These are phyloP conservation scores for Pseudocercospora fuligena DNA, from an alignment of 2,329 filamentous ascomycete genomes.

Conservation along the genomic window DNA sequence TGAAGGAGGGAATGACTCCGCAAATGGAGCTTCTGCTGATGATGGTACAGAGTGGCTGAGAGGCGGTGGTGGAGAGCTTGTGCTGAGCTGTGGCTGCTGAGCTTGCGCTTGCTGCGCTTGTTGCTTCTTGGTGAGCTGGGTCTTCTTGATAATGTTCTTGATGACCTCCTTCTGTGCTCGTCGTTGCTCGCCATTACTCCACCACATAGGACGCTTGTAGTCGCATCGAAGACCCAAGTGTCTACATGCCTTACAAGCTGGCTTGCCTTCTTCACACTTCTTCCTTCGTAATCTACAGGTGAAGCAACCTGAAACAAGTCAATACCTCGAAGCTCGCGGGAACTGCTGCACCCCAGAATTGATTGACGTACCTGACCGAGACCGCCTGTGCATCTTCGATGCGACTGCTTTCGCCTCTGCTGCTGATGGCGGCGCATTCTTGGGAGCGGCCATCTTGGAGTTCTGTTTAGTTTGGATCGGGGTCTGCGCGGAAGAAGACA, in stretches of 20 bases:
- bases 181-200: constrained; percentile 89
- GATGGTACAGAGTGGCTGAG: constrained; percentile 71
- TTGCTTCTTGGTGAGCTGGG: constrained; percentile 89
- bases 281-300: constrained; percentile 70
- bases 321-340: constrained; percentile 33
- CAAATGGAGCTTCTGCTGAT: constrained; percentile 72
- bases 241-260: constrained; percentile 66
- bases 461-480: constrained; percentile 44
- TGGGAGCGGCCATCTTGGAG: constrained; percentile 56
- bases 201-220: constrained; percentile 97
- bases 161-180: constrained; percentile 89
- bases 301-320: constrained; percentile 63
- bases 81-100: constrained; percentile 50
- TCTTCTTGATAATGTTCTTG: constrained; percentile 97
- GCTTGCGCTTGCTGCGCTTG: constrained; percentile 47
- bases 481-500: constrained; percentile 52
- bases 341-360: constrained; percentile 43
- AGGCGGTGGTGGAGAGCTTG: constrained; percentile 72
- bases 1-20: constrained; percentile 73
- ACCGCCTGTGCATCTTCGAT: constrained; percentile 89
- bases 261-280: constrained; percentile 71
- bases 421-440: constrained; percentile 47
- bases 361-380: constrained; percentile 79
- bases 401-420: constrained; percentile 64
- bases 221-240: constrained; percentile 85